These are phyloP conservation scores for Sesbania bispinosa DNA, from an alignment of 306 rosid species.

Conservation along the genomic window DNA sequence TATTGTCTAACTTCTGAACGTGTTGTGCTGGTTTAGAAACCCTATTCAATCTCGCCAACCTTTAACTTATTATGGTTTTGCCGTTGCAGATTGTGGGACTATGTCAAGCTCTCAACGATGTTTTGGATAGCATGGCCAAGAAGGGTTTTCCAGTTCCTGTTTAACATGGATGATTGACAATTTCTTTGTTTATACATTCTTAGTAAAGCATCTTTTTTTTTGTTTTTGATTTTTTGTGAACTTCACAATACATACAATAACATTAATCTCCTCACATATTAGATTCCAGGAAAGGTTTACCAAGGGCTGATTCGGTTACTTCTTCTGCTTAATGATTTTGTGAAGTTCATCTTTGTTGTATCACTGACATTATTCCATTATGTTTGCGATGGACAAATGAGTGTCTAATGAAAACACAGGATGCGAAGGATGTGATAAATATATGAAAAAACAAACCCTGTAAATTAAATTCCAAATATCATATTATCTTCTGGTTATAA, in stretches of 20 bases:
- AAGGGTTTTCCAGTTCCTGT: conserved; percentile 91
- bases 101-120: conserved; percentile 91
- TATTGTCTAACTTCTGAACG: not conserved
- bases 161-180: conserved; percentile 33
- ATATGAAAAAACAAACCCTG: not conserved
- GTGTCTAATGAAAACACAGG: not conserved
- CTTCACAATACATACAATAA: conserved; percentile 8
- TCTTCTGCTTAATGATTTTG: not conserved
- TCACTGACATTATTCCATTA: not conserved
- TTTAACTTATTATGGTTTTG: conserved; percentile 1
- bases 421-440: not conserved
- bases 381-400: not conserved
- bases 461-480: not conserved
- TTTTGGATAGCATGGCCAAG: conserved; percentile 97
- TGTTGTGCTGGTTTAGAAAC: not conserved
- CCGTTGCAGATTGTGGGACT: conserved; percentile 80
- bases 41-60: not conserved
- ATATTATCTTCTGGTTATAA: too few relatives aligned
- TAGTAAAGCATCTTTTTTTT: conserved; percentile 21
- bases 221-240: conserved; percentile 21
- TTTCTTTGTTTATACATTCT: conserved; percentile 37
- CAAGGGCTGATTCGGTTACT: conserved; percentile 3
- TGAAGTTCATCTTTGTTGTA: not conserved
- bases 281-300: conserved; percentile 18
- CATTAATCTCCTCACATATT: conserved; percentile 25